These are phyloP conservation scores for Diutina pseudorugosa DNA, from an alignment of 1,139 yeast species.

Conservation along the genomic window DNA sequence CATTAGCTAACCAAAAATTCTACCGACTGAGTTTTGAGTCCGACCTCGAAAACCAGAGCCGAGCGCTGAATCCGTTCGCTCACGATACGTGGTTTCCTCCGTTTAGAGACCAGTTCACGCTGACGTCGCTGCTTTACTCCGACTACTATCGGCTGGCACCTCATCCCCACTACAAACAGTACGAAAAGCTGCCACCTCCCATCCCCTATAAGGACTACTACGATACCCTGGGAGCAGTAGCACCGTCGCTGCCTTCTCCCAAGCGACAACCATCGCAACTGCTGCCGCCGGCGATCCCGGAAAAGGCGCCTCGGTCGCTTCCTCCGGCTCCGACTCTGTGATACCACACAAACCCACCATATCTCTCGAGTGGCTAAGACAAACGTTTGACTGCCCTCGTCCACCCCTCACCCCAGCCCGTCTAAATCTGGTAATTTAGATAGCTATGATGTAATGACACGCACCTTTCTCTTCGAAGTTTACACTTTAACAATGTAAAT, in stretches of 20 bases:
- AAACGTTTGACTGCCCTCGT: background rate
- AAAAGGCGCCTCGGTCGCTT: background rate
- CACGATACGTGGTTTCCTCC: background rate
- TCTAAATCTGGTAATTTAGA: background rate
- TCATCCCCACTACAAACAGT: background rate
- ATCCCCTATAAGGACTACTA: background rate
- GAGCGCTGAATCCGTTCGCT: background rate
- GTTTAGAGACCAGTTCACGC: background rate
- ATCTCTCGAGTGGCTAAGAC: background rate
- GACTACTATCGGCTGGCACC: slow-evolving; percentile 14
- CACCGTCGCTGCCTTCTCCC: background rate
- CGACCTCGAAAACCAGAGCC: background rate
- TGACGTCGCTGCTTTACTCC: slow-evolving; percentile 9
- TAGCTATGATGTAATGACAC: background rate
- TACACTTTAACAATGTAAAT: no score
- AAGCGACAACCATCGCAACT: background rate
- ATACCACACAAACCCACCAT: background rate
- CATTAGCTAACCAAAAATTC: background rate
- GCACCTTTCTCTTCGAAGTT: background rate
- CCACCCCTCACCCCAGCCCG: background rate
- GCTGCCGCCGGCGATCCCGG: background rate
- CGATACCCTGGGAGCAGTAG: background rate
- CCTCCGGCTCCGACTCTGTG: background rate
- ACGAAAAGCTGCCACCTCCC: background rate
- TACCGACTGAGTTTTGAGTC: background rate